Percentiles rank a stretch among this genome's conserved stretches.
Conservation (phyloP, 495 filamentous ascomycete species). For the Lophiotrema nucula region DNA sequence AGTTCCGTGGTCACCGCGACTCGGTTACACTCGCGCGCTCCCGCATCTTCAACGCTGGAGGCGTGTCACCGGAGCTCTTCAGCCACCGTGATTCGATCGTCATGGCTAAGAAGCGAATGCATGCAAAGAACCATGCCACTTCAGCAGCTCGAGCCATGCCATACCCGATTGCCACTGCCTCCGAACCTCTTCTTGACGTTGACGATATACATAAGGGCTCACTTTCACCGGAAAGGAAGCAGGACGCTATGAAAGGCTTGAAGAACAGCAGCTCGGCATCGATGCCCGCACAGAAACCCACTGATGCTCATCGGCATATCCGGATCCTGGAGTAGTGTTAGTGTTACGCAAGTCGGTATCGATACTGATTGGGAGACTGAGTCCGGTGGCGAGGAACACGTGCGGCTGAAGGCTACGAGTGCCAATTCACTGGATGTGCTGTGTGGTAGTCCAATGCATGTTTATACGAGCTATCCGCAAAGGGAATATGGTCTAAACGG, state of each 20-base stretch:
- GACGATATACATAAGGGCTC: background rate
- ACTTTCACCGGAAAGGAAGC: background rate
- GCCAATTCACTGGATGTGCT: too few relatives aligned
- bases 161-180: background rate
- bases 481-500: too few relatives aligned
- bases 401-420: too few relatives aligned
- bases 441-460: too few relatives aligned
- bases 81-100: conserved; percentile 27
- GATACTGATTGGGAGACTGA: too few relatives aligned
- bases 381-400: too few relatives aligned
- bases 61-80: conserved; percentile 21
- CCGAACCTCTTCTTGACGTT: background rate
- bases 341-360: too few relatives aligned
- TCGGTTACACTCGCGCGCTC: conserved; percentile 21
- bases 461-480: too few relatives aligned
- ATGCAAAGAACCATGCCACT: conserved; percentile 22
- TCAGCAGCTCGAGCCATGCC: conserved; percentile 11
- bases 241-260: background rate
- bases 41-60: conserved; percentile 19
- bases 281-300: background rate
- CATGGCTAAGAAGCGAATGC: conserved; percentile 28
- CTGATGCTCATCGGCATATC: conserved; percentile 8
- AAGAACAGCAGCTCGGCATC: conserved; percentile 1
- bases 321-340: conserved; percentile 14
- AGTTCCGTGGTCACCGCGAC: conserved; percentile 28